Evolutionary conservation across 2,329 filamentous ascomycete species (phyloP).

Genomic region (Metarhizium brunneum): DNA sequence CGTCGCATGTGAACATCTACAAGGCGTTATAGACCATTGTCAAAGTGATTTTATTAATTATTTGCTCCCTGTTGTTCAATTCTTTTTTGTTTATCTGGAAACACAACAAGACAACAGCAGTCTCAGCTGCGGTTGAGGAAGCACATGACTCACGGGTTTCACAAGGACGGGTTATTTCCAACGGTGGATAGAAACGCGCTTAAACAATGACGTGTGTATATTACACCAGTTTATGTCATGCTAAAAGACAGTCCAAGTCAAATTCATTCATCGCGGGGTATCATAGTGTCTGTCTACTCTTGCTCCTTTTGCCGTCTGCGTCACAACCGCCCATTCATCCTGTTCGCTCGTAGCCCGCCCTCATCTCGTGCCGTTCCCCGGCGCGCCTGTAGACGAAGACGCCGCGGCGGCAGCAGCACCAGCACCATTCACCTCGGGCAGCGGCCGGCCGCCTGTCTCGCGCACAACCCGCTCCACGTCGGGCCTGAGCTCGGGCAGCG

Average conservation of each 20-base stretch:
- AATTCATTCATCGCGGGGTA: too few relatives aligned
- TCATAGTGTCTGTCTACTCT: too few relatives aligned
- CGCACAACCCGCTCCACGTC: constrained; percentile 43
- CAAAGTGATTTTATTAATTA: background rate
- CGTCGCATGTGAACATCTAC: constrained; percentile 12
- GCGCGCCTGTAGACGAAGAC: too few relatives aligned
- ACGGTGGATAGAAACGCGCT: background rate
- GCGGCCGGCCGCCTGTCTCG: constrained; percentile 28
- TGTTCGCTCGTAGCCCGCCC: too few relatives aligned
- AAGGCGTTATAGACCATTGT: constrained; percentile 17
- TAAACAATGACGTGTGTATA: constrained; percentile 2
- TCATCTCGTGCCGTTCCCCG: too few relatives aligned
- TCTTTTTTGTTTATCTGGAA: background rate
- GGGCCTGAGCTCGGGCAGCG: constrained; percentile 48
- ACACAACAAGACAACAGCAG: background rate
- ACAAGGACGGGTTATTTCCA: background rate
- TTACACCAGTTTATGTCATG: too few relatives aligned
- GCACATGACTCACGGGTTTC: background rate
- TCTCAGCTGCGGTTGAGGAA: background rate
- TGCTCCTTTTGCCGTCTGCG: too few relatives aligned
- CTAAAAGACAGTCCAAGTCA: too few relatives aligned
- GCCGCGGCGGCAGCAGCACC: background rate
- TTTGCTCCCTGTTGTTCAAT: background rate
- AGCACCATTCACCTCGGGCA: background rate
- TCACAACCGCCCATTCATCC: too few relatives aligned